These are phyloP conservation scores for Vanilla planifolia DNA, from an alignment of 106 monocot species.

Conservation along the genomic window DNA sequence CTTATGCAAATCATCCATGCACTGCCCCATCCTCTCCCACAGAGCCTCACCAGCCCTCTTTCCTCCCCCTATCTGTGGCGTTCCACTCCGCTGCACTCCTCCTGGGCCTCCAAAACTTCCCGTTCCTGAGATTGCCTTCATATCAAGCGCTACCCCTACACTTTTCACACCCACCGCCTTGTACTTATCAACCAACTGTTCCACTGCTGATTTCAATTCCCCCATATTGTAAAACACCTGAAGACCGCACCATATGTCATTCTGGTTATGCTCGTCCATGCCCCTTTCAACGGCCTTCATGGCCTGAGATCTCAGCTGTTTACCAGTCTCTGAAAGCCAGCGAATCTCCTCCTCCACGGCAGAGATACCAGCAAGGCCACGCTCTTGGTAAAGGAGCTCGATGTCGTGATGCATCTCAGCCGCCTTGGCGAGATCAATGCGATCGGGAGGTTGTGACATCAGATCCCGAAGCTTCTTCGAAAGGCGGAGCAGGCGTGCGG, in stretches of 20 bases:
- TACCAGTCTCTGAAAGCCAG: constrained; percentile 55
- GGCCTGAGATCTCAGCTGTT: constrained; percentile 57
- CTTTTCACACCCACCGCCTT: constrained; percentile 70
- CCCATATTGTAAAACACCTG: constrained; percentile 98
- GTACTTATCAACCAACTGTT: constrained; percentile 63
- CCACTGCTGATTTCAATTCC: constrained; percentile 70
- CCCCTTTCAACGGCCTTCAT: constrained; percentile 72
- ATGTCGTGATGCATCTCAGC: constrained; percentile 90
- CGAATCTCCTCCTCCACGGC: constrained; percentile 82
- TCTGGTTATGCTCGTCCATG: constrained; percentile 87
- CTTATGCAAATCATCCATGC: constrained; percentile 82
- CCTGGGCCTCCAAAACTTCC: constrained; percentile 52
- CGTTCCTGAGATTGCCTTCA: constrained; percentile 77
- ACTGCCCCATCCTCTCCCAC: constrained; percentile 87
- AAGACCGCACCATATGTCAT: constrained; percentile 91
- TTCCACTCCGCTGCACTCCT: constrained; percentile 83
- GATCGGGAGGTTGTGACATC: constrained; percentile 4
- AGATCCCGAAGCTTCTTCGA: constrained; percentile 41
- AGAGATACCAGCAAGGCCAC: constrained; percentile 56
- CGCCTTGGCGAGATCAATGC: constrained; percentile 73
- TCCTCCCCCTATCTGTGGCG: constrained; percentile 83
- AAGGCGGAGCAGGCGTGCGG: constrained; percentile 59
- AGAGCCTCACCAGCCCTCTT: constrained; percentile 71
- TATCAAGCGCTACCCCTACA: constrained; percentile 62
- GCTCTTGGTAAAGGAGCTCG: constrained; percentile 62